Percentiles rank a stretch among this genome's conserved stretches.
Conservation (phyloP, 2,329 filamentous ascomycete species). For the Fusarium duplospermum region DNA sequence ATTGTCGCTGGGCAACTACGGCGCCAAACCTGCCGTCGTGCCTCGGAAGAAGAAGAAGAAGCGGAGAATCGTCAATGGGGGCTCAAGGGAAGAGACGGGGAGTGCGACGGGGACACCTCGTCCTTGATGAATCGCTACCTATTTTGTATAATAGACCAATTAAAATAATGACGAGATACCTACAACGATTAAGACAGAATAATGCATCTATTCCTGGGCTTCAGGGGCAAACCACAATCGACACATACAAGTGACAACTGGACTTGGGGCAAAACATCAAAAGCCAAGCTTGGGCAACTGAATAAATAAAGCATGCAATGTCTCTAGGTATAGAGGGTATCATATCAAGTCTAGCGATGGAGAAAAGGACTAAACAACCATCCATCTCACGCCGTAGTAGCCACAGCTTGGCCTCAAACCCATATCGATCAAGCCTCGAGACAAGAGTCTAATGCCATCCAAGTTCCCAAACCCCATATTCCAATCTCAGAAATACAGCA, state of each 20-base stretch:
- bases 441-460: not conserved
- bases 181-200: constrained; percentile 8
- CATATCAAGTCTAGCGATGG: constrained; percentile 35
- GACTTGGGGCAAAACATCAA: not conserved
- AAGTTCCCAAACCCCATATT: not conserved
- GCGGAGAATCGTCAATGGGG: constrained; percentile 70
- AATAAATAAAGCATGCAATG: not conserved
- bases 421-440: not conserved
- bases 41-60: constrained; percentile 80
- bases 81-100: constrained; percentile 65
- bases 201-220: not conserved
- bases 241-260: not conserved
- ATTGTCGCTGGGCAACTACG: constrained; percentile 80
- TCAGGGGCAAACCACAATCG: not conserved
- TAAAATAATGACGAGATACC: constrained; percentile 39
- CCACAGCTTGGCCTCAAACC: not conserved
- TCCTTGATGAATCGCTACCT: constrained; percentile 38
- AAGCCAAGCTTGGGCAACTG: not conserved
- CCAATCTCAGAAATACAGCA: not conserved
- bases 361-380: not conserved
- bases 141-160: constrained; percentile 39
- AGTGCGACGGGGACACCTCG: constrained; percentile 71
- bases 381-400: not conserved
- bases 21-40: constrained; percentile 80
- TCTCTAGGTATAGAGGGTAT: constrained; percentile 44